Evolutionary conservation across 169 alveolate genomes (phyloP), one percentile per base, ranked within the genome.

Genomic region (Plasmodium sp.): DNA sequence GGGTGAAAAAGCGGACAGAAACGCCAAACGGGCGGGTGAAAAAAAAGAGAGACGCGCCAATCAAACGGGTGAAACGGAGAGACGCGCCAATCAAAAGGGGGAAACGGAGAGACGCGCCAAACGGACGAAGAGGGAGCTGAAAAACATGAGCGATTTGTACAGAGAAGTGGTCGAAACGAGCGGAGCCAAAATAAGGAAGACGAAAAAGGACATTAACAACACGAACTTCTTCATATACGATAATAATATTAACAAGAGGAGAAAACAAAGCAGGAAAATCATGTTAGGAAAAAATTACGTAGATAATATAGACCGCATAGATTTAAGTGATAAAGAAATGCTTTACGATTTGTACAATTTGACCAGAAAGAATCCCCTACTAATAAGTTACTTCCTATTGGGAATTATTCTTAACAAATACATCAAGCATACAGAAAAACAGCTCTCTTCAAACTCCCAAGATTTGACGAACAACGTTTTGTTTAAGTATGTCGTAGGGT

Each of bases 361-460:
- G 58, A 93, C 97, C 77, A 79, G 94, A 83, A 83, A 83, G 16
- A 96, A 96, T 77, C 97, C 98, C 16, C 93, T 97, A 39, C 98
- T 95, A 34, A 98, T 97, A 22, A 96, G 96, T 79, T 96, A 96
- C 48, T 97, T 92, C 86, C 94, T 98, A 74, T 96, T 97, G 88
- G 91, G 96, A 10, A 85, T 95, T 2, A 96, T 97, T 77, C 96
- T 98, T 92, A 98, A 98, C 6, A 84, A 83, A 36, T 96, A 98
- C 14, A 95, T 98, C 93, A 98, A 97, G 72, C 98, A 98, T 95
- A 94, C 98, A 18, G 96, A 94, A 74, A 74, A 95, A 85, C 99
- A 98, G 83, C 94, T 98, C 39, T 97, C 99, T 1, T 97, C 98
- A 6, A 96, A 96, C 33, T 98, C 99, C n/a, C 99, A 97, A 93